Evolutionary conservation across 139 green algal species (phyloP).

Genomic region (Chlorella vulgaris): DNA sequence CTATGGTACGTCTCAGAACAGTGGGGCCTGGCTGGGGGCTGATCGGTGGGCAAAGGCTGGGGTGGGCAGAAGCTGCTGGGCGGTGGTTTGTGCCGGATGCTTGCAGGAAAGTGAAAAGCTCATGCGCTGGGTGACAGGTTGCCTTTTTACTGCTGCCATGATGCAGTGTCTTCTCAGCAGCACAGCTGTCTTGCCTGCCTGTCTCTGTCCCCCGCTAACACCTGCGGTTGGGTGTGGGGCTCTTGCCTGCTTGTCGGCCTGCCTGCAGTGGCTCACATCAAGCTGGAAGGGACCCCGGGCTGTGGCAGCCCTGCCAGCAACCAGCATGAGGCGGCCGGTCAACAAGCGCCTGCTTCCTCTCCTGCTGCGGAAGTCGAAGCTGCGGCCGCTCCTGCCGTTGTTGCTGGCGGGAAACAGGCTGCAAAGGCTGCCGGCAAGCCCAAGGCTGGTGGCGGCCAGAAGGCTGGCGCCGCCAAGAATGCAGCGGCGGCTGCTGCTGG

Average conservation of each 20-base stretch:
- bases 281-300: constrained; percentile 1
- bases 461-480: not conserved
- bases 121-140: no score
- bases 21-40: not conserved
- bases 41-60: not conserved
- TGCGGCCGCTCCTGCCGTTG: no score
- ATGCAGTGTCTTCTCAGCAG: not conserved
- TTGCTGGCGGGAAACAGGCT: no score
- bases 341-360: not conserved
- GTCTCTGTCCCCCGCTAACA: not conserved
- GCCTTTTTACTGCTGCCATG: not conserved
- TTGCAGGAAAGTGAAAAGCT: no score
- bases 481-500: no score
- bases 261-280: constrained; percentile 57
- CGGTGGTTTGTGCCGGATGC: not conserved
- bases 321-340: not conserved
- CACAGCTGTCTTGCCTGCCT: not conserved
- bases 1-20: constrained; percentile 65
- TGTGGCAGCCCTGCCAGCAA: not conserved
- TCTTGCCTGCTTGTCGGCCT: not conserved
- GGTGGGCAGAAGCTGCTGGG: not conserved
- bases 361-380: no score
- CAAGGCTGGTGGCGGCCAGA: not conserved
- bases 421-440: not conserved
- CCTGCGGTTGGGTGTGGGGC: no score